Base-by-base conservation (phyloP, 192 early-diverging fungal genomes). In the Piromyces sp. region DNA sequence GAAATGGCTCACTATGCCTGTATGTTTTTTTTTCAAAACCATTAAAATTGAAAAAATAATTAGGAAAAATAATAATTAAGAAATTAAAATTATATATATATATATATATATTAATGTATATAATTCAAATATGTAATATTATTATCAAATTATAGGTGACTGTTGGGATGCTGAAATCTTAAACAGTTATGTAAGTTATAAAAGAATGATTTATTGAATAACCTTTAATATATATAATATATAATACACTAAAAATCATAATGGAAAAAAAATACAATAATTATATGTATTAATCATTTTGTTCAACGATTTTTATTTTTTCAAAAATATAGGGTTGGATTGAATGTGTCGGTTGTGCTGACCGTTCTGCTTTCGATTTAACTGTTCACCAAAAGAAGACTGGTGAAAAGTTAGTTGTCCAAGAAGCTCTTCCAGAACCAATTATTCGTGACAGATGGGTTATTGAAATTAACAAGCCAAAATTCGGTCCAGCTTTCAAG, bases 1-100 rank as follows among this genome's bases (percentile, higher is more conserved):
- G 98, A 99, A 89, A 98, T 99, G 96, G 98, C 98, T 28, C 98
- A 99, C 89, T 99, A 99, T 85, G 97, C 98, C 17, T 93, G 93
- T 87, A 97, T 38, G 78, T 82, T 80, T n/a, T 79, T 29, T 83
- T 15, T 84, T 85, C 11, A 26, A 13, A 81, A n/a, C 82, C 26
- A 83, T 33, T 29, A 15, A 13, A 68, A 37, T 79, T 9, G 81
- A n/a, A 51, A 51, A 5, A 51, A 22, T 13, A 22, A 51, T 22
- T n/a, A n/a, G n/a, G n/a, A 68, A 68, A n/a, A 68, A n/a, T 22
- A 51, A 22, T 40, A 40, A 40, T n/a, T n/a, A n/a, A n/a, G n/a
- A n/a, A n/a, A n/a, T n/a, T n/a, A n/a, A n/a, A n/a, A n/a, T n/a
- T n/a, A n/a, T n/a, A n/a, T n/a, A n/a, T n/a, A n/a, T n/a, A n/a